Evolutionary conservation across 768 basidiomycete species (phyloP).

Genomic region (Chlorophyllum brunneum): DNA sequence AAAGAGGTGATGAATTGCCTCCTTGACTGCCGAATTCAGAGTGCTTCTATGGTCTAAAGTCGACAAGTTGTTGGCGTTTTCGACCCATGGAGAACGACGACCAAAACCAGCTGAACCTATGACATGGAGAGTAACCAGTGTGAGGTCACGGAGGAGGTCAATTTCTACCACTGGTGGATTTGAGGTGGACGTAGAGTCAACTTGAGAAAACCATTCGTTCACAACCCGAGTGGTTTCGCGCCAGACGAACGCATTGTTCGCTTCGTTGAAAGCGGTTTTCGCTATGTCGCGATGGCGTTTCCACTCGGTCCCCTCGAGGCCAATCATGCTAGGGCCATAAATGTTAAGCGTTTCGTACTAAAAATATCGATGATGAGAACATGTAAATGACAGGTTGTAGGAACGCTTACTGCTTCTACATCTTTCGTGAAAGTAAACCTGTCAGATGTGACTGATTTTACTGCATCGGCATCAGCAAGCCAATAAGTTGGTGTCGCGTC

Average conservation of each 20-base stretch:
- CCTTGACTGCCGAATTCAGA: slow-evolving; percentile 30
- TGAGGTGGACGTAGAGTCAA: slow-evolving; percentile 27
- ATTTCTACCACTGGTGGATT: slow-evolving; percentile 8
- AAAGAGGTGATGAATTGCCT: slow-evolving; percentile 26
- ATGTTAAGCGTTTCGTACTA: slow-evolving; percentile 40
- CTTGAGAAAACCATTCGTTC: slow-evolving; percentile 39
- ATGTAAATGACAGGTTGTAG: neutral
- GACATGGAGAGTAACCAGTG: slow-evolving; percentile 34
- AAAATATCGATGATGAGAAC: neutral
- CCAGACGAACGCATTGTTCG: slow-evolving; percentile 47
- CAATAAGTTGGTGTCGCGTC: slow-evolving; percentile 31
- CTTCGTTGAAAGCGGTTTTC: slow-evolving; percentile 51
- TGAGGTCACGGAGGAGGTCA: slow-evolving; percentile 22
- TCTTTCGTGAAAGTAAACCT: slow-evolving; percentile 38
- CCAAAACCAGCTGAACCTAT: slow-evolving; percentile 42
- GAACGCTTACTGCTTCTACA: slow-evolving; percentile 25
- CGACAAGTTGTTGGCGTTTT: slow-evolving; percentile 25
- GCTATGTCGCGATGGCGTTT: slow-evolving; percentile 40
- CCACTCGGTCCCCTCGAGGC: slow-evolving; percentile 42
- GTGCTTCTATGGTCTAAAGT: slow-evolving; percentile 29
- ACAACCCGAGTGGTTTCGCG: slow-evolving; percentile 35
- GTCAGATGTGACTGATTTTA: slow-evolving; percentile 31
- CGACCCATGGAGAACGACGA: slow-evolving; percentile 27
- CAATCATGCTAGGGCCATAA: slow-evolving; percentile 43
- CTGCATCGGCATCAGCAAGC: slow-evolving; percentile 40